Evolutionary conservation across 2,329 filamentous ascomycete species (phyloP).

Genomic region (Teratosphaeria zuluensis): DNA sequence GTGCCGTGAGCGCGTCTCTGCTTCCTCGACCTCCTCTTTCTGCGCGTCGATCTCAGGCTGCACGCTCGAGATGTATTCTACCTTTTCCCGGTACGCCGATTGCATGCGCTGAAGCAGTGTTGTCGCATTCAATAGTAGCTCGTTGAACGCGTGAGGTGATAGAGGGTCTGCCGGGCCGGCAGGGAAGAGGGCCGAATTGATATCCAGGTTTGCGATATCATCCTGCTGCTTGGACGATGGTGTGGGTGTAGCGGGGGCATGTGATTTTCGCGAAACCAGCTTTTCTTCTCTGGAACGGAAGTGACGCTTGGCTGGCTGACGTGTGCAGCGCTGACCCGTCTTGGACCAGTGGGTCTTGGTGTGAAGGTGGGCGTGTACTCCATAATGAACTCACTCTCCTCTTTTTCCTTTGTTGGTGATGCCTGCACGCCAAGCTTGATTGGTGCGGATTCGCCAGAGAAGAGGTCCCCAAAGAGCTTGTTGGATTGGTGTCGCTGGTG

Average conservation of each 20-base stretch:
- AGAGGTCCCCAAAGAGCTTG: slow-evolving; percentile 22
- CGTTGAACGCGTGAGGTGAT: slow-evolving; percentile 46
- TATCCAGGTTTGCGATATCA: slow-evolving; percentile 46
- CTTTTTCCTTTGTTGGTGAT: slow-evolving; percentile 17
- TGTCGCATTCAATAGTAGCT: slow-evolving; percentile 48
- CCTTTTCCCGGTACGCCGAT: slow-evolving; percentile 45
- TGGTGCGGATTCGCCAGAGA: slow-evolving; percentile 25
- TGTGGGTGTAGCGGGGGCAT: slow-evolving; percentile 5
- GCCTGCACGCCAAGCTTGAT: slow-evolving; percentile 22
- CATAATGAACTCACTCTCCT: slow-evolving; percentile 26
- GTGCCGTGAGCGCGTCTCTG: slow-evolving; percentile 46
- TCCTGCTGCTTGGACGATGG: slow-evolving; percentile 26
- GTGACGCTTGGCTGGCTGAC: slow-evolving; percentile 1
- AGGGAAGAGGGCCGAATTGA: slow-evolving; percentile 45
- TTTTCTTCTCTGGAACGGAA: slow-evolving; percentile 7
- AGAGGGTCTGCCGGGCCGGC: slow-evolving; percentile 39
- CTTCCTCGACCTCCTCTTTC: slow-evolving; percentile 52
- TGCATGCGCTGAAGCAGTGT: slow-evolving; percentile 46
- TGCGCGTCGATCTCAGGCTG: slow-evolving; percentile 47
- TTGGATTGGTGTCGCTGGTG: slow-evolving; percentile 5
- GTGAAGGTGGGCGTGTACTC: slow-evolving; percentile 27
- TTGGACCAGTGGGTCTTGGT: slow-evolving; percentile 14
- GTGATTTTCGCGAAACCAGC: slow-evolving; percentile 26
- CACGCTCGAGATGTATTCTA: slow-evolving; percentile 40
- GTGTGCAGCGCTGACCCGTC: slow-evolving; percentile 8